phyloP scores from a whole-genome alignment of 345 rosid species.

The Mallotus nudiflorus region DNA sequence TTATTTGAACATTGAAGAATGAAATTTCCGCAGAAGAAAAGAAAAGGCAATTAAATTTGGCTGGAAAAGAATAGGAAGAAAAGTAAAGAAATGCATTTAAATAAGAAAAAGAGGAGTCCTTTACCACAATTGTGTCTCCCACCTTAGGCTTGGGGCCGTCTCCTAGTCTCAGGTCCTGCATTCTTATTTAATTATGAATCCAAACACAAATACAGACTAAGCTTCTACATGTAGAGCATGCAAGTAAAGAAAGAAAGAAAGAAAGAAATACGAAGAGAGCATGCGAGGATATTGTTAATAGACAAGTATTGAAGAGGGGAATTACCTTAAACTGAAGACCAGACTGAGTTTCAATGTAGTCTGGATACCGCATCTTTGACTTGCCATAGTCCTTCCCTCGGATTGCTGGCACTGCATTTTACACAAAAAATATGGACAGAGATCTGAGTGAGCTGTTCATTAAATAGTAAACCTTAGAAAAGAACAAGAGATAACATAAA shows the following conservation, averaged over 20 bases:
- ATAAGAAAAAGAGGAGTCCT: conserved; percentile 7
- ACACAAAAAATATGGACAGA: not conserved
- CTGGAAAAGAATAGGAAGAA: not conserved
- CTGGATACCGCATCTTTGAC: conserved; percentile 83
- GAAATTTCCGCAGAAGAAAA: no score
- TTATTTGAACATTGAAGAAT: no score
- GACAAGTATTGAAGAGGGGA: not conserved
- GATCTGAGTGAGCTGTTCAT: no score
- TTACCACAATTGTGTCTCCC: conserved; percentile 86
- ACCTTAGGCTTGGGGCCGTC: conserved; percentile 73
- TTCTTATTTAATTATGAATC: conserved; percentile 20
- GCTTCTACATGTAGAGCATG: no score
- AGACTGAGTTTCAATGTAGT: conserved; percentile 73
- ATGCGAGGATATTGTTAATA: no score
- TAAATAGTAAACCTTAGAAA: no score
- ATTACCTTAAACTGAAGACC: conserved; percentile 95
- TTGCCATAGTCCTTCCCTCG: conserved; percentile 96
- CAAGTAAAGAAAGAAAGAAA: no score
- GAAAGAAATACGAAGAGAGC: no score
- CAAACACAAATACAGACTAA: no score
- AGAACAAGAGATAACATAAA: no score
- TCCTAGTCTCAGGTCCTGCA: conserved; percentile 86
- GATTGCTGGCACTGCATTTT: conserved; percentile 80
- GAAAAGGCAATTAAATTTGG: no score
- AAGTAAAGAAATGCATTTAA: not conserved